Evolutionary conservation across 148 eudicot species (phyloP).

Genomic region (Camellia granthamiana): DNA sequence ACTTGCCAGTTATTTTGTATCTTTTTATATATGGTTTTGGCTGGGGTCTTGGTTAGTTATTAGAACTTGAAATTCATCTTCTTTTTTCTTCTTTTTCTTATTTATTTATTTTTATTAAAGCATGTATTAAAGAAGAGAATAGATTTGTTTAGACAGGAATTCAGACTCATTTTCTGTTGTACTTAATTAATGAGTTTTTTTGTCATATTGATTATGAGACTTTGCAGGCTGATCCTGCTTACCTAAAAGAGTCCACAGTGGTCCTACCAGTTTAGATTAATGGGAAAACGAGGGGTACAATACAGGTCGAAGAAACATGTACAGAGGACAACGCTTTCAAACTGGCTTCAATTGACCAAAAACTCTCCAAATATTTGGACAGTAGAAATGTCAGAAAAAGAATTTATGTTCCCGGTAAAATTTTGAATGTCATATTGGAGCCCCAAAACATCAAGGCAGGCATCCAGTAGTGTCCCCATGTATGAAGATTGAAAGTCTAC

Average conservation of each 20-base stretch:
- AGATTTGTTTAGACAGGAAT: too few species aligned
- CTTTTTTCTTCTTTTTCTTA: too few species aligned
- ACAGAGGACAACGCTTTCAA: conserved; percentile 76
- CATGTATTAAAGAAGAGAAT: too few species aligned
- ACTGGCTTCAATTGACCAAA: conserved; percentile 64
- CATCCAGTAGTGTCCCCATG: conserved; percentile 17
- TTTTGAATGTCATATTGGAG: conserved; percentile 73
- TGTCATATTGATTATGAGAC: too few species aligned
- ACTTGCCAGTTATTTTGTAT: too few species aligned
- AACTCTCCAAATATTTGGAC: conserved; percentile 66
- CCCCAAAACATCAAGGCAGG: conserved; percentile 49
- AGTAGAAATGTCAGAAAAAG: conserved; percentile 51
- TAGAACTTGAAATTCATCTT: too few species aligned
- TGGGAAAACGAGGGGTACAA: conserved; percentile 96
- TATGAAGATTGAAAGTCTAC: background rate
- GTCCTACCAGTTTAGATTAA: conserved; percentile 89
- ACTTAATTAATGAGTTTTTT: too few species aligned
- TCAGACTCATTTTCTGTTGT: too few species aligned
- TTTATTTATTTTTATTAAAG: too few species aligned
- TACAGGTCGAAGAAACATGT: conserved; percentile 72
- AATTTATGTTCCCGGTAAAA: conserved; percentile 82
- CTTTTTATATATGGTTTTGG: too few species aligned
- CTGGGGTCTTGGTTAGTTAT: too few species aligned
- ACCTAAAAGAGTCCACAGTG: conserved; percentile 73
- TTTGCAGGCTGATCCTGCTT: conserved; percentile 71